Percentiles rank a stretch among this genome's conserved stretches.
These are phyloP conservation scores for Aristolochia fimbriata DNA, from an alignment of 164 flowering plant genomes.

Conservation along the genomic window DNA sequence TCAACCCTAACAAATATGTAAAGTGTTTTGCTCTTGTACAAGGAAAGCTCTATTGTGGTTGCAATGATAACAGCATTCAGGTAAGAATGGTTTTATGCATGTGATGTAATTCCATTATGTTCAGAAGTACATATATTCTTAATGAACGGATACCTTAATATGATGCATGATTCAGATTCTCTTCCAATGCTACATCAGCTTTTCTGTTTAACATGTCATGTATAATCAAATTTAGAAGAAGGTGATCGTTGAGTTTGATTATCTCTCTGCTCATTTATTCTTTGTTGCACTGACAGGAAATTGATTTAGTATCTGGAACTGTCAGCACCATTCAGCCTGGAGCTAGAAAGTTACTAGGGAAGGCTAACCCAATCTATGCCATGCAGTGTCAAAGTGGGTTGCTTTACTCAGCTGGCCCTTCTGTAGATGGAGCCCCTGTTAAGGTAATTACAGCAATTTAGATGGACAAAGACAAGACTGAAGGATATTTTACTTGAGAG, in stretches of 20 bases:
- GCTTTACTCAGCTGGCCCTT: constrained; percentile 48
- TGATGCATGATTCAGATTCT: too few relatives aligned
- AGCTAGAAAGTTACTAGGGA: constrained; percentile 46
- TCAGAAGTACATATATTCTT: neutral
- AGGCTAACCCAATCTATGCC: constrained; percentile 48
- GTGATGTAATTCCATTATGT: neutral
- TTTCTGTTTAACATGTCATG: too few relatives aligned
- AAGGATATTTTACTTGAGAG: too few relatives aligned
- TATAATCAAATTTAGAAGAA: too few relatives aligned
- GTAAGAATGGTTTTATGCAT: constrained; percentile 15
- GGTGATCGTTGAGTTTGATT: too few relatives aligned
- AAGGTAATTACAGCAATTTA: constrained; percentile 31
- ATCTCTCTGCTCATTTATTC: too few relatives aligned
- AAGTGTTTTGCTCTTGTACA: constrained; percentile 56
- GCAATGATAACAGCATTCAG: constrained; percentile 69
- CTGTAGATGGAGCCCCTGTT: constrained; percentile 60
- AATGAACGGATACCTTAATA: too few relatives aligned
- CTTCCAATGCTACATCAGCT: too few relatives aligned
- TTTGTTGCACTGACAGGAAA: constrained; percentile 32
- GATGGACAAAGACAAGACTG: too few relatives aligned
- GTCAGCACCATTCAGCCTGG: constrained; percentile 48
- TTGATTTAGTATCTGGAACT: constrained; percentile 71
- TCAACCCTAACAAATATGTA: constrained; percentile 43
- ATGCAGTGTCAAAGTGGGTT: constrained; percentile 44
- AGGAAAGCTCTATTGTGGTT: constrained; percentile 70